Evolutionary conservation across 768 basidiomycete species (phyloP).

Genomic region (Lentinula lateritia): DNA sequence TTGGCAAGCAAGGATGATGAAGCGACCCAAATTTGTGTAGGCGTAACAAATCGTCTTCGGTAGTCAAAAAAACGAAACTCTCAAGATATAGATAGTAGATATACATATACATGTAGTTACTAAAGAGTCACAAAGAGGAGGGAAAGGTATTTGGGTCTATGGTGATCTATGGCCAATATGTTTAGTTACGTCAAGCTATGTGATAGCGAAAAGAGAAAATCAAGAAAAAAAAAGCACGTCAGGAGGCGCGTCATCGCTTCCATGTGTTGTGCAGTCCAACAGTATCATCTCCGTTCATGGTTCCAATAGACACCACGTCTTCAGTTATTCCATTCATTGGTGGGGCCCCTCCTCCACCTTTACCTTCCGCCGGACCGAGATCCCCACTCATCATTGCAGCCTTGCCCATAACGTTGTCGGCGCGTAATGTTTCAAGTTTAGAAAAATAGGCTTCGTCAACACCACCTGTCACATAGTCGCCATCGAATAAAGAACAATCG

Average conservation of each 20-base stretch:
- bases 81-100: too few species aligned
- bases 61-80: too few species aligned
- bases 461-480: slow-evolving; percentile 93
- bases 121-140: too few species aligned
- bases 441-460: slow-evolving; percentile 80
- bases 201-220: not conserved
- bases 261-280: slow-evolving; percentile 78
- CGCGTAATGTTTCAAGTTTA: slow-evolving; percentile 69
- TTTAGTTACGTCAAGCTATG: too few species aligned
- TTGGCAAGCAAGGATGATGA: too few species aligned
- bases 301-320: slow-evolving; percentile 29
- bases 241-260: slow-evolving; percentile 20
- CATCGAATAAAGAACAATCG: slow-evolving; percentile 98
- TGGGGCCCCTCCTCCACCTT: slow-evolving; percentile 22
- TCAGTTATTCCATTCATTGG: slow-evolving; percentile 15
- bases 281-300: slow-evolving; percentile 66
- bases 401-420: slow-evolving; percentile 75
- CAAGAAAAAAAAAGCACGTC: not conserved
- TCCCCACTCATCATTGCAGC: slow-evolving; percentile 19
- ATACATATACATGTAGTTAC: too few species aligned
- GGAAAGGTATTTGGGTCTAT: too few species aligned
- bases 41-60: too few species aligned
- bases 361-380: slow-evolving; percentile 27
- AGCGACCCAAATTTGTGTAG: too few species aligned
- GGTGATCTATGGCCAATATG: too few species aligned